These are phyloP conservation scores for Aristolochia californica DNA, from an alignment of 164 flowering plant species.

Conservation along the genomic window DNA sequence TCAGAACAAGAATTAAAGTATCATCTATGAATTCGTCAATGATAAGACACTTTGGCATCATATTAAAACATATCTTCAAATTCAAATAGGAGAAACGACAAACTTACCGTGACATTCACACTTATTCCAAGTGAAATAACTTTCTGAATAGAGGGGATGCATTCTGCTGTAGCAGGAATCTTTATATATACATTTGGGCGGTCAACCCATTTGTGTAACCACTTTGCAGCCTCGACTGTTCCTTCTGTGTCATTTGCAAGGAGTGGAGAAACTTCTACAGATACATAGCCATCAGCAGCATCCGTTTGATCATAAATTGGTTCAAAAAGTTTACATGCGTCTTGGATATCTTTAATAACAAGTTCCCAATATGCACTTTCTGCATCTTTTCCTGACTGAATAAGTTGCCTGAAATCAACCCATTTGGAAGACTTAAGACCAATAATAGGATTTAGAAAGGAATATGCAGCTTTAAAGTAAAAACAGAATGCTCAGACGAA, in stretches of 20 bases:
- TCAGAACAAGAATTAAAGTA: too few relatives aligned
- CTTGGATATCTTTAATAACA: conserved; percentile 96
- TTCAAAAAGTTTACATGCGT: conserved; percentile 95
- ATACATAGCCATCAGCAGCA: conserved; percentile 94
- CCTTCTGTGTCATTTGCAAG: conserved; percentile 84
- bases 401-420: conserved; percentile 60
- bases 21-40: too few relatives aligned
- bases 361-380: conserved; percentile 96
- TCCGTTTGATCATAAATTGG: conserved; percentile 83
- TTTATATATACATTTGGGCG: conserved; percentile 89
- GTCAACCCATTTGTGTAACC: conserved; percentile 73
- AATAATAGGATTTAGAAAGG: background rate
- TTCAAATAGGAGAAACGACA: too few relatives aligned
- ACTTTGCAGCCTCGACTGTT: conserved; percentile 95
- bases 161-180: conserved; percentile 91
- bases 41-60: too few relatives aligned
- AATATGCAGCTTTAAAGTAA: background rate
- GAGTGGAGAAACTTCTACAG: conserved; percentile 95
- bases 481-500: too few relatives aligned
- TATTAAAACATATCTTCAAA: too few relatives aligned
- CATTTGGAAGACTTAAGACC: background rate
- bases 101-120: conserved; percentile 95
- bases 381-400: conserved; percentile 69
- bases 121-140: conserved; percentile 84
- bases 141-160: conserved; percentile 82